Evolutionary conservation across 2,329 filamentous ascomycete genomes (phyloP).

Genomic region (Penicillium sp.): DNA sequence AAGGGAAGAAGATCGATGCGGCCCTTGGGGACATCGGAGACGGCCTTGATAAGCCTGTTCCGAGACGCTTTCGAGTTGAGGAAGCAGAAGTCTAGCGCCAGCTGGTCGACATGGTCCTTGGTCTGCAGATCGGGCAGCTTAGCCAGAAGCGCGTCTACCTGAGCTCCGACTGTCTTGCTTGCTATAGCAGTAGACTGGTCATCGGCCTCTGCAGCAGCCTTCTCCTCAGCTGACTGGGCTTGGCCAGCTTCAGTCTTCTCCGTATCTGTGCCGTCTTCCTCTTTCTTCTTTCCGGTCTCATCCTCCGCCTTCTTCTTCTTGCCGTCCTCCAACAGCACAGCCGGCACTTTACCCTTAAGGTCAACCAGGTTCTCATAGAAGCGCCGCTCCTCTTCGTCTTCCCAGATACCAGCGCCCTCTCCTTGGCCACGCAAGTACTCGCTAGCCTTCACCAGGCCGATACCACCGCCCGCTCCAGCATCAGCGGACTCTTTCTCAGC

Average conservation of each 20-base stretch:
- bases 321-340: conserved; percentile 81
- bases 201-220: conserved; percentile 52
- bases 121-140: conserved; percentile 80
- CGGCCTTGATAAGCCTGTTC: conserved; percentile 81
- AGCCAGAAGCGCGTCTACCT: conserved; percentile 82
- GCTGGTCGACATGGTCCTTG: conserved; percentile 84
- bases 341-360: conserved; percentile 87
- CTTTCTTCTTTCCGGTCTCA: conserved; percentile 76
- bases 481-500: conserved; percentile 69
- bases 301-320: conserved; percentile 84
- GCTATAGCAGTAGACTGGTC: conserved; percentile 89
- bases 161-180: conserved; percentile 94
- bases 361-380: conserved; percentile 98
- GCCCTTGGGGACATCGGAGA: conserved; percentile 91
- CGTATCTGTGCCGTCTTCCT: no score
- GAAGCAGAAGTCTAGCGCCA: conserved; percentile 94
- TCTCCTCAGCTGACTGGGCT: conserved; percentile 37
- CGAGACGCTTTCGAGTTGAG: conserved; percentile 96
- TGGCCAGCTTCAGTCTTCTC: no score
- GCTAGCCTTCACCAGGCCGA: conserved; percentile 85
- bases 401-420: conserved; percentile 92
- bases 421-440: conserved; percentile 85
- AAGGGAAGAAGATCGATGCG: conserved; percentile 81
- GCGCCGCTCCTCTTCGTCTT: conserved; percentile 92
- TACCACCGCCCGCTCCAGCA: conserved; percentile 60